Conservation (phyloP, 768 basidiomycete genomes). For the Mycena polygramma region DNA sequence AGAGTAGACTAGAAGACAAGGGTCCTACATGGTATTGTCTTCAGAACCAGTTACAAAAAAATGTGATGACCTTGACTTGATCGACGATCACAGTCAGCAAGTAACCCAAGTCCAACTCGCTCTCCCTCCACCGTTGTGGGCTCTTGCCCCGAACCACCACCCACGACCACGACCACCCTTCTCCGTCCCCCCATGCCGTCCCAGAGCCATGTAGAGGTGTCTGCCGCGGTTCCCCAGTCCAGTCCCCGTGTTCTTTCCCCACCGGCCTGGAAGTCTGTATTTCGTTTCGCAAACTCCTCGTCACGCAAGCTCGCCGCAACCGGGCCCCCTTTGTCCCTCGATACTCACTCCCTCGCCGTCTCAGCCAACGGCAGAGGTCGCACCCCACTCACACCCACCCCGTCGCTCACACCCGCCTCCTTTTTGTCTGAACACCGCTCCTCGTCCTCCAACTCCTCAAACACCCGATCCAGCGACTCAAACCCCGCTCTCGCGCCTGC, state of each 20-base stretch:
- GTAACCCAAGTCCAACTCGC: too few relatives aligned
- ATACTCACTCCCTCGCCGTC: conserved; percentile 58
- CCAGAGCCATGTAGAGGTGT: conserved; percentile 30
- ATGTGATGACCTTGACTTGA: too few relatives aligned
- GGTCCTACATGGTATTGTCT: not conserved
- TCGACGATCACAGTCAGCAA: too few relatives aligned
- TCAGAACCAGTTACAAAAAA: too few relatives aligned
- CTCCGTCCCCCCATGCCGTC: conserved; percentile 40
- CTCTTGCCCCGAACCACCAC: not conserved
- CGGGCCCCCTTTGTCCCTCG: conserved; percentile 61
- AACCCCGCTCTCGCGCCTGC: conserved; percentile 55
- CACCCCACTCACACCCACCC: conserved; percentile 60
- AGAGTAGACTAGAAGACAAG: not conserved
- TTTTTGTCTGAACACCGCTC: conserved; percentile 72
- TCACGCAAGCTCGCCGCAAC: conserved; percentile 67
- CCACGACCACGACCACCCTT: not conserved
- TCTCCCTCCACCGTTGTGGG: not conserved
- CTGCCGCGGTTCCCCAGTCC: conserved; percentile 16
- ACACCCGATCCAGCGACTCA: conserved; percentile 82
- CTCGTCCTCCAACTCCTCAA: conserved; percentile 84
- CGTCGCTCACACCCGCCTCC: conserved; percentile 69
- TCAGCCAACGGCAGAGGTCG: conserved; percentile 50
- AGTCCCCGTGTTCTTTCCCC: conserved; percentile 46
- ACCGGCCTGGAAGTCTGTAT: conserved; percentile 78
- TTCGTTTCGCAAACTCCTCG: conserved; percentile 75